A percentile compares a stretch with the other conserved stretches of the same genome.
phyloP scores from a whole-genome alignment of 176 grass and related monocot genomes.

The Bothriochloa decipiens region DNA sequence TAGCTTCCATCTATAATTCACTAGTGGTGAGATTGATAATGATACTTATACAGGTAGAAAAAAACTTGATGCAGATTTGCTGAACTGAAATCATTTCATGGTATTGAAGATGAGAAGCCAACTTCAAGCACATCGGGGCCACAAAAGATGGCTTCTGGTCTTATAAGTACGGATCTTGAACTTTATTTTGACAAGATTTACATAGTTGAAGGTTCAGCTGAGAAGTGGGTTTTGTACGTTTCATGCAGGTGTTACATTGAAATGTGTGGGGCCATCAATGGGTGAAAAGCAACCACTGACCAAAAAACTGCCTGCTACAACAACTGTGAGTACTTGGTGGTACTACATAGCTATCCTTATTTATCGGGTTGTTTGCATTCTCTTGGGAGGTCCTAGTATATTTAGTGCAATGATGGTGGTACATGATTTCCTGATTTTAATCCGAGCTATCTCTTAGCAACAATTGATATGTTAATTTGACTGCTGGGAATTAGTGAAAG shows the following conservation, averaged over 20 bases:
- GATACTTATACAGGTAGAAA: background rate
- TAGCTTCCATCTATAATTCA: background rate
- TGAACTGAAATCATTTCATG: conserved; percentile 75
- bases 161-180: conserved; percentile 62
- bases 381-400: background rate
- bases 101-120: conserved; percentile 86
- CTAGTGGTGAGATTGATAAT: background rate
- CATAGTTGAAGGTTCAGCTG: background rate
- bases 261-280: conserved; percentile 95
- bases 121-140: conserved; percentile 60
- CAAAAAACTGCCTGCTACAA: conserved; percentile 80
- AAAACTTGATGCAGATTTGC: conserved; percentile 62
- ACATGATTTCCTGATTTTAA: background rate
- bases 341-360: conserved; percentile 3
- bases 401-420: background rate
- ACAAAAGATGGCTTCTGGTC: conserved; percentile 83
- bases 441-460: background rate
- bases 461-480: conserved; percentile 9
- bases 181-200: background rate
- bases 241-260: conserved; percentile 74
- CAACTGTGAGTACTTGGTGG: conserved; percentile 59
- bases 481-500: background rate
- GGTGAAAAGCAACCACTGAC: conserved; percentile 82
- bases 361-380: background rate
- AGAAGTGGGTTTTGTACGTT: background rate